Percentiles rank a stretch among this genome's conserved stretches.
Conservation (phyloP, 2,329 filamentous ascomycete species). For the Alternaria conjuncta region DNA sequence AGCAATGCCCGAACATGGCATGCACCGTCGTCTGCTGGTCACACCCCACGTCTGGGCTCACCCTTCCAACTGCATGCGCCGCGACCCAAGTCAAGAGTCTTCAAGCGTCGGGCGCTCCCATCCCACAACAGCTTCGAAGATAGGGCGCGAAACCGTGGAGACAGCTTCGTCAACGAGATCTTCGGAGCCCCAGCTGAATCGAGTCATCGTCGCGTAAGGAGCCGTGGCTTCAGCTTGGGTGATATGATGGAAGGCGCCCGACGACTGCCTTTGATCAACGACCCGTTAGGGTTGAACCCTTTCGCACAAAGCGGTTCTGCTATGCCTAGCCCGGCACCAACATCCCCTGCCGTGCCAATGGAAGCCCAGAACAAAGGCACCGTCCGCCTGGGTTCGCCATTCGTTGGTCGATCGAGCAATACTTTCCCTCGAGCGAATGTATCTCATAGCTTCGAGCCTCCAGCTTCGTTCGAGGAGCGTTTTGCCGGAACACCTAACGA, state of each 20-base stretch:
- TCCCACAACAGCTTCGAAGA: constrained; percentile 60
- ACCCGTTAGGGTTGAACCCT: constrained; percentile 48
- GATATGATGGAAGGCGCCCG: constrained; percentile 60
- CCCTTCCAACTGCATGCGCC: constrained; percentile 63
- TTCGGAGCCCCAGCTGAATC: constrained; percentile 57
- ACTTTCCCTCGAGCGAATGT: constrained; percentile 56
- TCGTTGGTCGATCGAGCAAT: constrained; percentile 51
- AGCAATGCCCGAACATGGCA: constrained; percentile 45
- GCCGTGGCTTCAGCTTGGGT: constrained; percentile 67
- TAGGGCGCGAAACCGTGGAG: constrained; percentile 42
- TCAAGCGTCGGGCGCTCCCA: constrained; percentile 63
- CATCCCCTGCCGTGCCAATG: constrained; percentile 22
- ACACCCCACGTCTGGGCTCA: constrained; percentile 52
- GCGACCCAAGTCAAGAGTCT: constrained; percentile 58
- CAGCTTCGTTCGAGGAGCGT: constrained; percentile 49
- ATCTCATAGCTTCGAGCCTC: constrained; percentile 46
- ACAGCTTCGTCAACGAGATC: constrained; percentile 53
- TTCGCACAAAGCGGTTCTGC: constrained; percentile 31
- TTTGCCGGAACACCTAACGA: constrained; percentile 41
- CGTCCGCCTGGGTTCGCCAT: constrained; percentile 57
- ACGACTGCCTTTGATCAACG: constrained; percentile 60
- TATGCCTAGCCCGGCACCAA: constrained; percentile 34
- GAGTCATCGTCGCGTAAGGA: constrained; percentile 63
- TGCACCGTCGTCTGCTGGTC: constrained; percentile 30
- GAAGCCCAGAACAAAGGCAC: constrained; percentile 46